These are phyloP conservation scores for Mortierella sp. DNA, from an alignment of 371 early-diverging fungal genomes.

Conservation along the genomic window DNA sequence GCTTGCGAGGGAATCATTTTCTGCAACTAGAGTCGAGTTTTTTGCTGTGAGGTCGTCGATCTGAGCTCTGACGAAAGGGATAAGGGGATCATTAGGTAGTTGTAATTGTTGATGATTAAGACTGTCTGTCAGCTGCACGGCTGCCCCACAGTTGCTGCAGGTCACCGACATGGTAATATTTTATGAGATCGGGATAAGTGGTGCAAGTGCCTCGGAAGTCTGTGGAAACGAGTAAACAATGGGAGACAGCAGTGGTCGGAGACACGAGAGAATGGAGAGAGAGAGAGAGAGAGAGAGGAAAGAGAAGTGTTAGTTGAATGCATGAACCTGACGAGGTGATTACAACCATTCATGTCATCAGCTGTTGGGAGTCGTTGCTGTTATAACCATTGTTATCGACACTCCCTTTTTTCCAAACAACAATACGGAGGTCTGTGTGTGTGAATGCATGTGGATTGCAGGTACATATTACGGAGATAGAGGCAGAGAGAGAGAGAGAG, in stretches of 20 bases:
- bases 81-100: constrained; percentile 37
- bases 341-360: not conserved
- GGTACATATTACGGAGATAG: too few relatives aligned
- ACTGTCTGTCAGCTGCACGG: constrained; percentile 38
- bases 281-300: not conserved
- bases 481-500: not conserved
- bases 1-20: constrained; percentile 44
- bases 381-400: too few relatives aligned
- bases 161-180: constrained; percentile 34
- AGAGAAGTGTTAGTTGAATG: not conserved
- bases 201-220: not conserved
- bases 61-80: constrained; percentile 54
- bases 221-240: not conserved
- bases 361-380: not conserved
- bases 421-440: constrained; percentile 4
- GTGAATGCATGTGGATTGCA: too few relatives aligned
- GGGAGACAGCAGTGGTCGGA: not conserved
- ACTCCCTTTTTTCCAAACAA: too few relatives aligned
- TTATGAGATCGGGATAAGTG: not conserved
- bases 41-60: constrained; percentile 49
- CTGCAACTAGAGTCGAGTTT: constrained; percentile 50
- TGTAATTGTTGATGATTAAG: constrained; percentile 22
- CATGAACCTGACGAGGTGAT: not conserved
- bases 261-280: constrained; percentile 1
- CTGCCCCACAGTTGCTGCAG: constrained; percentile 54